Evolutionary conservation across 208 protist species (phyloP).

Genomic region (Strigomonas culicis): DNA sequence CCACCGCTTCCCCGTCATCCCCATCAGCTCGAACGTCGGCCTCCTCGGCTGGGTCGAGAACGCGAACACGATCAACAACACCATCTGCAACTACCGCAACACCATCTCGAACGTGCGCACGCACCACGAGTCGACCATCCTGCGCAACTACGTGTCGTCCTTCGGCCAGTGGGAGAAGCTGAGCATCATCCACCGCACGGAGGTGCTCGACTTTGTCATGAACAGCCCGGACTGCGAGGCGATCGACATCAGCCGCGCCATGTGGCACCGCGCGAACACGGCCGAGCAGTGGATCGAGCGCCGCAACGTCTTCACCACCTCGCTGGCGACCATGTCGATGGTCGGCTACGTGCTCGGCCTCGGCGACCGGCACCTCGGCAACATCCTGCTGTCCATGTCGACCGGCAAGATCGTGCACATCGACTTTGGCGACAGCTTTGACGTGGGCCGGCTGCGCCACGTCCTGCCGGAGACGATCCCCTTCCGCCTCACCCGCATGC

Average conservation of each 20-base stretch:
- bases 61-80: slow-evolving; percentile 98
- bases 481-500: slow-evolving; percentile 99
- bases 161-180: slow-evolving; percentile 87
- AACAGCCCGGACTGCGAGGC: slow-evolving; percentile 89
- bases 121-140: slow-evolving; percentile 79
- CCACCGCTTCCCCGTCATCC: slow-evolving; percentile 97
- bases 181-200: slow-evolving; percentile 94
- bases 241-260: slow-evolving; percentile 74
- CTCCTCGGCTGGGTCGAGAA: slow-evolving; percentile 99
- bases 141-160: slow-evolving; percentile 86
- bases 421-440: slow-evolving; percentile 99
- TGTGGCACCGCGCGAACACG: slow-evolving; percentile 97
- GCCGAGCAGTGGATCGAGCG: slow-evolving; percentile 98
- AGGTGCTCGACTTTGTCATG: slow-evolving; percentile 98
- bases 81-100: slow-evolving; percentile 98
- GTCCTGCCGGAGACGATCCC: slow-evolving; percentile 99
- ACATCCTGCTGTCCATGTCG: slow-evolving; percentile 98
- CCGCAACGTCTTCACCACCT: slow-evolving; percentile 98
- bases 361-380: slow-evolving; percentile 99
- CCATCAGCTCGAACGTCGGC: slow-evolving; percentile 98
- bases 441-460: slow-evolving; percentile 97
- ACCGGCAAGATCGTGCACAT: slow-evolving; percentile 99
- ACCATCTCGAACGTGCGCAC: slow-evolving; percentile 80
- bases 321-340: slow-evolving; percentile 99
- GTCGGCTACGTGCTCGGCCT: slow-evolving; percentile 94